Percentiles rank a stretch among this genome's conserved stretches.
These are phyloP conservation scores for Pilasporangium apinafurcum DNA, from an alignment of 352 stramenopile genomes.

Conservation along the genomic window DNA sequence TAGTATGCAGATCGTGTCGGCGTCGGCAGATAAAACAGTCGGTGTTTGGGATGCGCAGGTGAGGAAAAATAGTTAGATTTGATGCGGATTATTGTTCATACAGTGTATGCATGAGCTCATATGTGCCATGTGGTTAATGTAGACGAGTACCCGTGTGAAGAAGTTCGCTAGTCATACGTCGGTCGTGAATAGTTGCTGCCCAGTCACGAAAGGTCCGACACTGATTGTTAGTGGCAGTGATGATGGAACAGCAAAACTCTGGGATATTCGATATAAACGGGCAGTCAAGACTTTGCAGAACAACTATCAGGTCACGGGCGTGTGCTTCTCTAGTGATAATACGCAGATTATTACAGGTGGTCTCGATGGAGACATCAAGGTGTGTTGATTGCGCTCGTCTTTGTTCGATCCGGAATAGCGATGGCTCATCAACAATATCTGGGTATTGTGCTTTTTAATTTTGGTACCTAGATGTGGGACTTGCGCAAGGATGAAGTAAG, in stretches of 20 bases:
- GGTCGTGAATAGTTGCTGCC: slow-evolving; percentile 90
- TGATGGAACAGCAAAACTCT: slow-evolving; percentile 86
- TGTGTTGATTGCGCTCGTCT: slow-evolving; percentile 6
- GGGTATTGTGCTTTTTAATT: not conserved
- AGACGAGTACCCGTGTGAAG: slow-evolving; percentile 80
- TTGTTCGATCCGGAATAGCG: too few species aligned
- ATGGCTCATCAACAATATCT: too few species aligned
- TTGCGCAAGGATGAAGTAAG: slow-evolving; percentile 79
- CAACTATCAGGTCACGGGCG: slow-evolving; percentile 87
- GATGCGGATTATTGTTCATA: not conserved
- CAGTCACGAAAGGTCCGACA: slow-evolving; percentile 73
- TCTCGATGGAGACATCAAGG: slow-evolving; percentile 92
- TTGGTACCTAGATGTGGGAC: slow-evolving; percentile 75
- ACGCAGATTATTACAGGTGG: slow-evolving; percentile 86
- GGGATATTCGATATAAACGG: slow-evolving; percentile 83
- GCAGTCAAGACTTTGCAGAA: slow-evolving; percentile 82
- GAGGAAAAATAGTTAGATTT: not conserved
- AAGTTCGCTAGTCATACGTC: slow-evolving; percentile 77
- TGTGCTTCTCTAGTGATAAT: slow-evolving; percentile 86
- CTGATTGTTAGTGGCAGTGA: slow-evolving; percentile 89
- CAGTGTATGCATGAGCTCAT: not conserved
- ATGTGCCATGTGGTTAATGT: slow-evolving; percentile 17
- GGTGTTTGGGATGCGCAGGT: slow-evolving; percentile 77
- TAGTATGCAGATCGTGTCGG: slow-evolving; percentile 81
- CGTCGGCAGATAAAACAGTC: slow-evolving; percentile 91